Base-by-base conservation (phyloP, 441 rosid genomes). In the Populus trichocarpa region DNA sequence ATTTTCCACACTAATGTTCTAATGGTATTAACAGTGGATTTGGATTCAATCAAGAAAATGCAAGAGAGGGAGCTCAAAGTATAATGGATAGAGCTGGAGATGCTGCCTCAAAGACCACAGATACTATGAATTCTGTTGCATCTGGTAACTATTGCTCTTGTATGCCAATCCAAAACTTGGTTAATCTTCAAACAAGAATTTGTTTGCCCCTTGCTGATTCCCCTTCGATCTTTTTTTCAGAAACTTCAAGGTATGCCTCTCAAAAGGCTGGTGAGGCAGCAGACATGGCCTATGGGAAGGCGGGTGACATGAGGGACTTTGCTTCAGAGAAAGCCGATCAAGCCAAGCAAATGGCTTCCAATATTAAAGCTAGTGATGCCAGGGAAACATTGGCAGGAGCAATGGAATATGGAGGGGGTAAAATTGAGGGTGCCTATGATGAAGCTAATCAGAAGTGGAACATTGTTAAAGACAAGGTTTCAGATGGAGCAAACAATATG, bases 21-120 rank as follows among this genome's bases (percentile, higher is more conserved):
- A 64, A 64, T 78, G 33, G 28, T 35, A 64, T 36, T 40, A 68
- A 18, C 36, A 87, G 93, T 50, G 88, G 83, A 57, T 63, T 84
- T 33, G 83, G 86, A 72, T 33, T 33, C 33, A 75, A 81, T n/a
- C 77, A 79, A 68, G 83, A 74, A 18, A 83, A 80, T 36, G 81
- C 78, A 1, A 69, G 76, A 80, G 87, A 85, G 25, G 77, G 32
- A 13, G 85, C 78, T 63, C 71, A 66, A 35, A 8, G 77, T n/a
- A 7, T 77, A 53, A 66, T 76, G 81, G 71, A 82, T 59, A 72
- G 30, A 75, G 85, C 81, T 26, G 83, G 73, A 70, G 78, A 80
- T 79, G 86, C 81, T 70, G 85, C 87, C 67, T 83, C 87, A 20
- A 84, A 40, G 69, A 77, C 87, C 18, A 67, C 80, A 26, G 68